A percentile compares a stretch with the other conserved stretches of the same genome.
phyloP scores from a whole-genome alignment of 2,329 filamentous ascomycete species.

The Fusarium sp. region DNA sequence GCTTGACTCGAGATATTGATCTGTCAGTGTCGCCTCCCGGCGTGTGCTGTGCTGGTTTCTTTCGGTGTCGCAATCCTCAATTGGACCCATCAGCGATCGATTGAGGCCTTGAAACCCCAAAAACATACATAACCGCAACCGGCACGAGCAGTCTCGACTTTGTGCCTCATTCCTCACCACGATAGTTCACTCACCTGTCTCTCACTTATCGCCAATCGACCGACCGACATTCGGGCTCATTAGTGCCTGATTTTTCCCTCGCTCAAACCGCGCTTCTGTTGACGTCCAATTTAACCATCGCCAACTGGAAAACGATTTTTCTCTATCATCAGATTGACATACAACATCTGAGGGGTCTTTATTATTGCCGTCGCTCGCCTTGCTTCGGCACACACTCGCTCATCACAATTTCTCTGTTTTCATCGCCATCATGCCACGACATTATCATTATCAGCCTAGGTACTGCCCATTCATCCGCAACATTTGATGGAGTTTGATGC shows the following conservation, averaged over 20 bases:
- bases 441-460: slow-evolving; percentile 51
- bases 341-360: slow-evolving; percentile 7
- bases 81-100: slow-evolving; percentile 19
- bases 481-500: slow-evolving; percentile 7
- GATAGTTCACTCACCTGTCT: slow-evolving; percentile 23
- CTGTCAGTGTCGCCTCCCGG: slow-evolving; percentile 19
- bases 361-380: slow-evolving; percentile 16
- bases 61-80: slow-evolving; percentile 27
- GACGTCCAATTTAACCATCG: slow-evolving; percentile 13
- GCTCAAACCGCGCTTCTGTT: slow-evolving; percentile 18
- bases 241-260: slow-evolving; percentile 26
- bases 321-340: slow-evolving; percentile 30
- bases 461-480: slow-evolving; percentile 21
- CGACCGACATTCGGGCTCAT: slow-evolving; percentile 19
- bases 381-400: slow-evolving; percentile 20
- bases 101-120: slow-evolving; percentile 16
- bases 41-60: slow-evolving; percentile 21
- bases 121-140: slow-evolving; percentile 32
- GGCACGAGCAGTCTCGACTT: slow-evolving; percentile 25
- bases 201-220: slow-evolving; percentile 23
- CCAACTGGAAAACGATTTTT: slow-evolving; percentile 22
- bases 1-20: slow-evolving; percentile 27
- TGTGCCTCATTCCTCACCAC: slow-evolving; percentile 21
- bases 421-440: slow-evolving; percentile 49
- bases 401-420: slow-evolving; percentile 19